A percentile compares a stretch with the other conserved stretches of the same genome.
phyloP scores from a whole-genome alignment of 176 grass and related monocot genomes.

The Zoysia japonica region DNA sequence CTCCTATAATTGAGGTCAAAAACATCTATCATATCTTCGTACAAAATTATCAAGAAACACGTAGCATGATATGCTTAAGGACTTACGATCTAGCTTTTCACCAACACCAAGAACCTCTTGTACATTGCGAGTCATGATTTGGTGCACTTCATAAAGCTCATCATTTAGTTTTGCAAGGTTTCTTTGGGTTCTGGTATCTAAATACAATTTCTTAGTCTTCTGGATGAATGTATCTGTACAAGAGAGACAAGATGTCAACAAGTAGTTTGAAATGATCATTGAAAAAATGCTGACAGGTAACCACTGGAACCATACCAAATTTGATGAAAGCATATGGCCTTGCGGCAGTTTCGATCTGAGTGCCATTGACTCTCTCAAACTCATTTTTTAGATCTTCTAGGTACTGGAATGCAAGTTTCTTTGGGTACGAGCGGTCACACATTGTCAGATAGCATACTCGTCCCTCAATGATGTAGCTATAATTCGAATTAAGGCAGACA shows the following conservation, averaged over 20 bases:
- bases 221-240: conserved; percentile 87
- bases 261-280: conserved; percentile 4
- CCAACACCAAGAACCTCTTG: conserved; percentile 98
- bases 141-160: conserved; percentile 95
- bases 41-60: conserved; percentile 20
- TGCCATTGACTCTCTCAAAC: conserved; percentile 89
- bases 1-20: neutral
- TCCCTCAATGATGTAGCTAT: conserved; percentile 91
- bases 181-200: conserved; percentile 91
- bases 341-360: conserved; percentile 93
- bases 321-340: conserved; percentile 97
- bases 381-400: conserved; percentile 97
- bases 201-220: conserved; percentile 97
- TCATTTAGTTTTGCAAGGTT: conserved; percentile 93
- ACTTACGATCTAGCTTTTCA: conserved; percentile 95
- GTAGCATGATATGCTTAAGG: conserved; percentile 15
- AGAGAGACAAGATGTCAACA: conserved; percentile 31
- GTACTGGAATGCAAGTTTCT: conserved; percentile 97
- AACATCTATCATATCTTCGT: conserved; percentile 4
- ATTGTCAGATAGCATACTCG: conserved; percentile 95
- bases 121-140: conserved; percentile 96
- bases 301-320: conserved; percentile 67
- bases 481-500: conserved; percentile 43
- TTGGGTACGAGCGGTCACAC: conserved; percentile 95
- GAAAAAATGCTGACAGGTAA: conserved; percentile 15